phyloP scores from a whole-genome alignment of 495 filamentous ascomycete species.

The Aspergillus nanangensis region DNA sequence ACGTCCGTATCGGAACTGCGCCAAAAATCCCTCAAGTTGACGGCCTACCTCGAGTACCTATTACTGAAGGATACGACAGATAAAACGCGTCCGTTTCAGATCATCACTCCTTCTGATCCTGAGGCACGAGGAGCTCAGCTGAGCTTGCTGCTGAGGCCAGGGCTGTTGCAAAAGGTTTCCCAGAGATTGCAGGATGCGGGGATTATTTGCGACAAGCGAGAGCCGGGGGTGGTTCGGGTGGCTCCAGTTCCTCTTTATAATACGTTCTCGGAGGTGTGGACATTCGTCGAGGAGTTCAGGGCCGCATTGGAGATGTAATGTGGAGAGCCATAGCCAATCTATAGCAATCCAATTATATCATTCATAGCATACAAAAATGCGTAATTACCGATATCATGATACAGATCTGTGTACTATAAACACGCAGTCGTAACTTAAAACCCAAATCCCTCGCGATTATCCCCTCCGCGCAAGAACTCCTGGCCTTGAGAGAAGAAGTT shows the following conservation, averaged over 20 bases:
- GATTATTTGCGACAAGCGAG: slow-evolving; percentile 83
- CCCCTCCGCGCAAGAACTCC: slow-evolving; percentile 35
- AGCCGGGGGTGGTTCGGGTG: slow-evolving; percentile 89
- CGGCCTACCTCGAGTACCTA: slow-evolving; percentile 72
- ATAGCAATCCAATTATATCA: too few species aligned
- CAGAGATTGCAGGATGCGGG: slow-evolving; percentile 60
- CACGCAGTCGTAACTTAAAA: too few species aligned
- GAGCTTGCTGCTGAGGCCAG: slow-evolving; percentile 64
- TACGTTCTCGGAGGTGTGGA: slow-evolving; percentile 70
- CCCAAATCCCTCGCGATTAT: slow-evolving; percentile 37
- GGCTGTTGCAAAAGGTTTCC: slow-evolving; percentile 67
- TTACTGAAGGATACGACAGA: slow-evolving; percentile 47
- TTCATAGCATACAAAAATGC: too few species aligned
- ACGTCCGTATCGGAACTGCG: slow-evolving; percentile 68
- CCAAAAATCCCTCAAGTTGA: slow-evolving; percentile 70
- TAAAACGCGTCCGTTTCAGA: slow-evolving; percentile 34
- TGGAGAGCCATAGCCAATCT: too few species aligned
- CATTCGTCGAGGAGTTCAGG: slow-evolving; percentile 59
- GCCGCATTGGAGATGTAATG: slow-evolving; percentile 19
- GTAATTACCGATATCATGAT: too few species aligned
- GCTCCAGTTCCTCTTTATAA: slow-evolving; percentile 93
- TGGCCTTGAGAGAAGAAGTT: slow-evolving; percentile 47
- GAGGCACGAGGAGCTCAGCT: slow-evolving; percentile 81
- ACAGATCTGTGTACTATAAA: too few species aligned
- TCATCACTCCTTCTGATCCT: slow-evolving; percentile 75